These are phyloP conservation scores for Thozetella sp. DNA, from an alignment of 495 filamentous ascomycete genomes.

Conservation along the genomic window DNA sequence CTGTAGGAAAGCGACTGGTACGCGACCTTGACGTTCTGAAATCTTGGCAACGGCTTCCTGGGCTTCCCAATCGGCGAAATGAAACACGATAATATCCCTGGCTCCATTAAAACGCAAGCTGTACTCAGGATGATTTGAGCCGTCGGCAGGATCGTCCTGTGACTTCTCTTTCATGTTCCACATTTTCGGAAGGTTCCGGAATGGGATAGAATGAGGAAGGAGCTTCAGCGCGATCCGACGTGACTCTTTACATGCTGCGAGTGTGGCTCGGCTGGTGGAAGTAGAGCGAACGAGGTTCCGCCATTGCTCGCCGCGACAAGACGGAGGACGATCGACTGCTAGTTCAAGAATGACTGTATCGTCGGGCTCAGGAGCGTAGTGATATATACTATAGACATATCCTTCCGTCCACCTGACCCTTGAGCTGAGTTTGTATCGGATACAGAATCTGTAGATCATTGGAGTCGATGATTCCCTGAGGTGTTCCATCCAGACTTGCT, in stretches of 20 bases:
- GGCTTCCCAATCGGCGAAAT: not conserved
- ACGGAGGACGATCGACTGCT: not conserved
- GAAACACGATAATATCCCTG: not conserved
- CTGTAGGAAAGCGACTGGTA: not conserved
- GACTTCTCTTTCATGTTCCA: not conserved
- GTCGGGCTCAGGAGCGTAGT: not conserved
- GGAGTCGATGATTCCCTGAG: not conserved
- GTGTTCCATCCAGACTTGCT: not conserved
- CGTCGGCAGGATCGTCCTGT: not conserved
- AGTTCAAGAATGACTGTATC: constrained; percentile 1
- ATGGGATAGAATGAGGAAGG: not conserved
- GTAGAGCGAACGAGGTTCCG: not conserved
- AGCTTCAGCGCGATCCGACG: constrained; percentile 1
- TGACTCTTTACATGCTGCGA: not conserved
- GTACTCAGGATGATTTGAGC: not conserved
- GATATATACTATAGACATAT: not conserved
- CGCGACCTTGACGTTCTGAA: not conserved
- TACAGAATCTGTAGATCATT: not conserved
- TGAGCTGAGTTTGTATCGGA: not conserved
- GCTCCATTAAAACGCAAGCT: not conserved
- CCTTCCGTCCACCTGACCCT: not conserved
- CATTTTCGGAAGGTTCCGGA: not conserved
- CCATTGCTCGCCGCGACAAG: not conserved
- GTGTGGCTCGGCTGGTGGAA: not conserved
- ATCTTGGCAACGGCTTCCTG: constrained; percentile 1